These are phyloP conservation scores for Globisporangium mamillatum DNA, from an alignment of 352 stramenopile species.

Conservation along the genomic window DNA sequence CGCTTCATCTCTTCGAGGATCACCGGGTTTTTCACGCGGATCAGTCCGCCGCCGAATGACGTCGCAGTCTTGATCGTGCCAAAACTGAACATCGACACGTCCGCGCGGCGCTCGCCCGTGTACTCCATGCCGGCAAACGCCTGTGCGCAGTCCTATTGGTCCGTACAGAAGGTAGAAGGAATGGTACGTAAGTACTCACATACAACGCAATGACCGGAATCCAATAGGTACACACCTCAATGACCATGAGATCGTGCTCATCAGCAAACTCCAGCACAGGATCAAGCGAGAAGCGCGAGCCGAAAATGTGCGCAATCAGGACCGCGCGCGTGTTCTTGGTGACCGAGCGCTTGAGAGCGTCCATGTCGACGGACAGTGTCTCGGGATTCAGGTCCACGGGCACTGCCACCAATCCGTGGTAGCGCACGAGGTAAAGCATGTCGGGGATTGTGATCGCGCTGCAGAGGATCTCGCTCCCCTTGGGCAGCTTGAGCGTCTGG, in stretches of 20 bases:
- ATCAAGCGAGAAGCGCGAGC: conserved; percentile 58
- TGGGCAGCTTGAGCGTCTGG: conserved; percentile 67
- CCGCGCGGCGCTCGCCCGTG: conserved; percentile 52
- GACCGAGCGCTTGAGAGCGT: conserved; percentile 39
- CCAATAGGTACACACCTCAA: conserved; percentile 35
- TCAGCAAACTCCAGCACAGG: conserved; percentile 46
- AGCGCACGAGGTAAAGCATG: conserved; percentile 77
- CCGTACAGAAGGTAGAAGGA: not conserved
- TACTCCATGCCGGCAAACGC: conserved; percentile 65
- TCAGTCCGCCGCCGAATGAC: conserved; percentile 68
- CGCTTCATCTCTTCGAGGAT: conserved; percentile 69
- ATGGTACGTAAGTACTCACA: not conserved
- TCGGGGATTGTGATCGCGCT: conserved; percentile 85
- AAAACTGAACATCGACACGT: conserved; percentile 88
- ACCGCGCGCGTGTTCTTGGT: conserved; percentile 67
- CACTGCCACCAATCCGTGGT: conserved; percentile 73
- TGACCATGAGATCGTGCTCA: conserved; percentile 49
- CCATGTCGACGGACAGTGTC: conserved; percentile 57
- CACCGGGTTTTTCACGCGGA: conserved; percentile 52
- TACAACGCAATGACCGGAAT: not conserved
- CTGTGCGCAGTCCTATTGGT: conserved; percentile 62
- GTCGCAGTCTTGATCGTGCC: conserved; percentile 86
- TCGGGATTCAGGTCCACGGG: conserved; percentile 66
- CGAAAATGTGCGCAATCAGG: conserved; percentile 83
- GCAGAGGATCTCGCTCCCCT: conserved; percentile 69